Percentiles rank a stretch among this genome's conserved stretches.
Conservation (phyloP, 176 grass and related monocot genomes). For the Hsuehochloa calcarea region DNA sequence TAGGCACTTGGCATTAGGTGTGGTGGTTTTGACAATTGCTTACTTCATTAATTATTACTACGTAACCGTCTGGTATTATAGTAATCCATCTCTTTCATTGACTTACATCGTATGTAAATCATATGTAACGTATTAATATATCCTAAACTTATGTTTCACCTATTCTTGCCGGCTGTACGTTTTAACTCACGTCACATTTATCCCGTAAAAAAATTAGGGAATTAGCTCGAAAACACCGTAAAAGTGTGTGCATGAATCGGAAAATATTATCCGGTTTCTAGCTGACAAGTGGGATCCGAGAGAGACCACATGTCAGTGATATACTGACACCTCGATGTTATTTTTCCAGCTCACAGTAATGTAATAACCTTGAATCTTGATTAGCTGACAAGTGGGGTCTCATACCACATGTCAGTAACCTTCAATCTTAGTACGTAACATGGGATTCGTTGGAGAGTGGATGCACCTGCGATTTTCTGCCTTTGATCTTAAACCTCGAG, state of each 20-base stretch:
- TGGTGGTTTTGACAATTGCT: constrained; percentile 10
- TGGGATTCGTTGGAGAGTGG: not conserved
- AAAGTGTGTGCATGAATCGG: no score
- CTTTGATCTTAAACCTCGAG: not conserved
- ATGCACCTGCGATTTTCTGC: not conserved
- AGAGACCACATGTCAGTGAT: not conserved
- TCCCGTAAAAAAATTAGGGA: no score
- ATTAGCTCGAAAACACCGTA: no score
- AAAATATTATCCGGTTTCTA: fast-evolving
- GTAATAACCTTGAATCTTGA: no score
- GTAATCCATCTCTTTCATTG: not conserved
- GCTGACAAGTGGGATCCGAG: no score
- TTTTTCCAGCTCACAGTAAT: no score
- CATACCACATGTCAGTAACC: not conserved
- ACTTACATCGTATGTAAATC: not conserved
- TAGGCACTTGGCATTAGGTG: constrained; percentile 31
- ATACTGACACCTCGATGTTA: no score
- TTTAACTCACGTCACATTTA: not conserved
- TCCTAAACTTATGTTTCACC: not conserved
- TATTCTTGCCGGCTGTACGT: not conserved
- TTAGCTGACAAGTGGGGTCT: not conserved
- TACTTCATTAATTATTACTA: not conserved
- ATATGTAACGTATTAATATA: not conserved
- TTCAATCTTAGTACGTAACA: not conserved
- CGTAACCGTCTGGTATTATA: not conserved